Base-by-base conservation (phyloP, 2,329 filamentous ascomycete species). In the Westerdykella sp. region DNA sequence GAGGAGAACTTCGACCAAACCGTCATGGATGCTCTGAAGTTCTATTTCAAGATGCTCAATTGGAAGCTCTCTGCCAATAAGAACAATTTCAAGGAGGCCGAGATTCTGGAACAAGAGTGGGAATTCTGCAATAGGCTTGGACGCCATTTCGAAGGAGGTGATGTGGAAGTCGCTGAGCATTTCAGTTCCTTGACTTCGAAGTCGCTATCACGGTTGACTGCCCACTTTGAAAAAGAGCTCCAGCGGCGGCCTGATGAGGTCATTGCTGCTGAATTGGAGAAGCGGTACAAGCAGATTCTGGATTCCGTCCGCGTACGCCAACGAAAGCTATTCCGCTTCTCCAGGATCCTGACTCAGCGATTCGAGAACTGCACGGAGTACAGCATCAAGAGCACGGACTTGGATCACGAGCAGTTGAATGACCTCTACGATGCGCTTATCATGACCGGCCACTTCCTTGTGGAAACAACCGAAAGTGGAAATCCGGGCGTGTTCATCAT, bases 61-160 rank as follows among this genome's bases (percentile, higher is more conserved):
- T 97, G 90, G 88, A 97, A 97, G 67, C 74, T 98, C 41, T 90
- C 86, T 56, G 87, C 89, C 43, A 97, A 97, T 73, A 97, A 96
- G 67, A 98, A 97, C 69, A 96, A 90, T 0, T 98, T 98, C 77
- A 97, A 97, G 63, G 93, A 98, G 67, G 93, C 93, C 6, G 93
- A 98, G 73, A 85, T 98, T 51, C 72, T 98, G 38, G 94, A 96
- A 63, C 89, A 95, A 59, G 93, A 98, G 68, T 98, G 93, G 93
- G 88, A 89, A 44, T 97, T 97, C 60, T 94, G 87, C 41, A 97
- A 97, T 59, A 83, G 90, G 56, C 87, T 98, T 44, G 93, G 91
- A 21, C 81, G 87, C 39, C 85, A 93, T 63, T 77, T 98, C n/a
- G 84, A 94, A 55, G 86, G 87, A 23, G 94, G 93, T 49, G 89